Conservation (phyloP, 2,329 filamentous ascomycete species). For the Sporothrix protearum region DNA sequence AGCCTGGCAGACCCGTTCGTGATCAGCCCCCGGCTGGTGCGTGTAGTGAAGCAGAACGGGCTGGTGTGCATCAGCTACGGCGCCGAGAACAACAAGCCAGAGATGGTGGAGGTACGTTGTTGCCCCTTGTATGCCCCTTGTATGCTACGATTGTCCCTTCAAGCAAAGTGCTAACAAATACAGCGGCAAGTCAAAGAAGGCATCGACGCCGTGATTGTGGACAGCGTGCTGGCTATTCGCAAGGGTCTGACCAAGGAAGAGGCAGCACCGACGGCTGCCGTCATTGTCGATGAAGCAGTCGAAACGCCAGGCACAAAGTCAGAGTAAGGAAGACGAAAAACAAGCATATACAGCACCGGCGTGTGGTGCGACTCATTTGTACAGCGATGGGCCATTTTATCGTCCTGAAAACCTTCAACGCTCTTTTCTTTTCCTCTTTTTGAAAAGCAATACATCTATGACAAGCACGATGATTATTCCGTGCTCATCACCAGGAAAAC, state of each 20-base stretch:
- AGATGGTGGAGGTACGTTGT: conserved; percentile 72
- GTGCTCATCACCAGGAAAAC: background rate
- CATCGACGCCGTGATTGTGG: conserved; percentile 96
- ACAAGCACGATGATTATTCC: conserved; percentile 1
- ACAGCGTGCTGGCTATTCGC: conserved; percentile 87
- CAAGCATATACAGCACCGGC: background rate
- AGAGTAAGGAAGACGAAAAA: background rate
- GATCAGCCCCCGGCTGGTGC: conserved; percentile 81
- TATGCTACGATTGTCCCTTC: no score
- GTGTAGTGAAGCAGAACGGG: conserved; percentile 89
- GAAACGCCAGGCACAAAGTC: background rate
- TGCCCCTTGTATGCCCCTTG: no score
- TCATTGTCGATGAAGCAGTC: background rate
- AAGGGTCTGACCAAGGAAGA: conserved; percentile 68
- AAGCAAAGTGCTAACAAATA: conserved; percentile 21
- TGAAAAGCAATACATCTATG: background rate
- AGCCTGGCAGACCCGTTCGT: conserved; percentile 84
- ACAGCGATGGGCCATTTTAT: background rate
- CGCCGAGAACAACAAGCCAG: conserved; percentile 79
- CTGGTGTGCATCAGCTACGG: conserved; percentile 95
- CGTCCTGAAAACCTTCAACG: background rate
- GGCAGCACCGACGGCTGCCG: background rate
- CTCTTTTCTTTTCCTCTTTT: background rate
- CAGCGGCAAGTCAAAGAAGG: conserved; percentile 88
- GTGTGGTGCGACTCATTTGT: background rate